A percentile compares a stretch with the other conserved stretches of the same genome.
Conservation (phyloP, 805 yeast genomes). For the Blastobotrys peoriensis region DNA sequence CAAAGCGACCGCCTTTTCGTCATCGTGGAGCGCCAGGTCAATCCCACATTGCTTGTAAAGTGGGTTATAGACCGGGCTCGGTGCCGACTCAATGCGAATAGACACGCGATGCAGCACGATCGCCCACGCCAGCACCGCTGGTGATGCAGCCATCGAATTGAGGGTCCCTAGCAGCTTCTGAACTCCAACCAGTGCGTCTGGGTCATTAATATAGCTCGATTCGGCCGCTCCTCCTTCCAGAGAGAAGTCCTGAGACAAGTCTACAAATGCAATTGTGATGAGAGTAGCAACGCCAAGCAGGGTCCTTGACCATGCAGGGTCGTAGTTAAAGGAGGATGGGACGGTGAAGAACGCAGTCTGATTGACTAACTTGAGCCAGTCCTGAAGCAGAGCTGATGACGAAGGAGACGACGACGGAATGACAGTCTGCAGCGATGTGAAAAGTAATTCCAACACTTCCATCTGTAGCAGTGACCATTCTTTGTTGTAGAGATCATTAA, state of each 20-base stretch:
- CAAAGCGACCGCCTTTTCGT: conserved; percentile 3
- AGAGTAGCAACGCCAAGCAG: conserved; percentile 9
- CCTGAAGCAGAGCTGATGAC: not conserved
- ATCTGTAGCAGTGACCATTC: not conserved
- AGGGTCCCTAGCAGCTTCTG: conserved; percentile 12
- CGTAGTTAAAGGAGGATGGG: not conserved
- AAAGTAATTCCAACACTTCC: conserved; percentile 10
- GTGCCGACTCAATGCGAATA: conserved; percentile 13
- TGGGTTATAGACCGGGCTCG: not conserved
- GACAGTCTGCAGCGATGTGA: conserved; percentile 8
- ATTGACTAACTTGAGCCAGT: conserved; percentile 10
- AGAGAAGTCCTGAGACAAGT: conserved; percentile 24
- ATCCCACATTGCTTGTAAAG: conserved; percentile 4
- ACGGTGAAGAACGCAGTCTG: conserved; percentile 10
- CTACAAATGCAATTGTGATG: conserved; percentile 22
- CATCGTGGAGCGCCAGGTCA: conserved; percentile 1
- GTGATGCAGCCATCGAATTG: conserved; percentile 9
- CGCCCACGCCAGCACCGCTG: conserved; percentile 26
- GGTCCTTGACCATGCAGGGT: not conserved
- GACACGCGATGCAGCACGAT: conserved; percentile 23
- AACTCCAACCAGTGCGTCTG: conserved; percentile 18
- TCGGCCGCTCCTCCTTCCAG: conserved; percentile 6
- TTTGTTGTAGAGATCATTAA: conserved; percentile 1
- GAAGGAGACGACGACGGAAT: conserved; percentile 4
- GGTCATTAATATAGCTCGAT: conserved; percentile 15